Conservation (phyloP, 768 basidiomycete genomes). For the Termitomyces sp. region DNA sequence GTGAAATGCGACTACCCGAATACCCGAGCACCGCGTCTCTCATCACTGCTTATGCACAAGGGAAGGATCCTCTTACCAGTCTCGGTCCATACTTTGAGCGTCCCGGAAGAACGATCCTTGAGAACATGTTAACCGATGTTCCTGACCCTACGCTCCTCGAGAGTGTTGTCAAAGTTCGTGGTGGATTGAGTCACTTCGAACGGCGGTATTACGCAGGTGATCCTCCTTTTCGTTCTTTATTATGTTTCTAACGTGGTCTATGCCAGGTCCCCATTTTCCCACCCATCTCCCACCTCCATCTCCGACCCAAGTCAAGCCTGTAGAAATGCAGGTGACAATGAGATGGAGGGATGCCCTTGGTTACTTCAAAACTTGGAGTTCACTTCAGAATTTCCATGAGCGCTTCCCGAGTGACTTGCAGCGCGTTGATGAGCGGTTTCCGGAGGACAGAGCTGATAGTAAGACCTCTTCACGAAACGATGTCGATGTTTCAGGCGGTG, state of each 20-base stretch:
- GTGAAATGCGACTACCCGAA: slow-evolving; percentile 64
- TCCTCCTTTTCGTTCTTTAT: not conserved
- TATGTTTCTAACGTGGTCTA: not conserved
- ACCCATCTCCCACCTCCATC: slow-evolving; percentile 9
- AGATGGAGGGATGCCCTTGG: slow-evolving; percentile 61
- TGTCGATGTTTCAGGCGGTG: slow-evolving; percentile 40
- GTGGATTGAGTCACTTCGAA: slow-evolving; percentile 36
- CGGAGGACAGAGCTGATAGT: slow-evolving; percentile 22
- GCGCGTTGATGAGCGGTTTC: slow-evolving; percentile 28
- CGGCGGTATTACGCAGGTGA: slow-evolving; percentile 58
- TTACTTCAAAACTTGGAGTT: slow-evolving; percentile 69
- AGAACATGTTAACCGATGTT: slow-evolving; percentile 65
- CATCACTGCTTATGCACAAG: slow-evolving; percentile 62
- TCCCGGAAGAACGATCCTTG: slow-evolving; percentile 74
- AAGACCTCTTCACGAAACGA: slow-evolving; percentile 5
- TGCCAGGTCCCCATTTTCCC: slow-evolving; percentile 10
- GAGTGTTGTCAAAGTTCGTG: slow-evolving; percentile 21
- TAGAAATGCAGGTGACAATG: slow-evolving; percentile 55
- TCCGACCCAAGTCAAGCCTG: slow-evolving; percentile 28
- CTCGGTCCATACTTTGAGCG: slow-evolving; percentile 77
- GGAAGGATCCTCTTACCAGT: slow-evolving; percentile 44
- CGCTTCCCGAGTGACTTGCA: slow-evolving; percentile 50
- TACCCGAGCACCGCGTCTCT: slow-evolving; percentile 54
- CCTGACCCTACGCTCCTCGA: slow-evolving; percentile 38
- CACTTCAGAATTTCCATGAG: slow-evolving; percentile 65